Base-by-base conservation (phyloP, 352 stramenopile genomes). In the Aphanomyces invadans region DNA sequence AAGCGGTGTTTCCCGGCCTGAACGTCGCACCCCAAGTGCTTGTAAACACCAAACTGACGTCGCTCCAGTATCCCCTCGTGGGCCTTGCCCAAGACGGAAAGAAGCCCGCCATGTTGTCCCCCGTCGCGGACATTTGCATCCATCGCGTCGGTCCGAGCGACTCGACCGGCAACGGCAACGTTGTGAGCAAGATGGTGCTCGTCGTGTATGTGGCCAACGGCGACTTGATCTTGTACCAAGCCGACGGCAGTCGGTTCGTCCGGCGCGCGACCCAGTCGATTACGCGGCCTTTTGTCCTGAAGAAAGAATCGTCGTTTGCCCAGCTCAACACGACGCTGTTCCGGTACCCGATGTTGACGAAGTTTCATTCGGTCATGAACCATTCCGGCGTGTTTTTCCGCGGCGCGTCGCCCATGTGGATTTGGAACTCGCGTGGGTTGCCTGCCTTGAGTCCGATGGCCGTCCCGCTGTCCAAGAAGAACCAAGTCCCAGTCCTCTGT, bases 301-400 rank as follows among this genome's bases (percentile, higher is more conserved):
- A 79, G 9, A 88, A 88, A 61, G 67, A 79, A 10, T 57, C 49
- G 49, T 32, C 49, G 49, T 32, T 33, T 1, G 49, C 49, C 25
- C 19, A 36, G 49, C 49, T 57, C 29, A 57, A 57, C n/a, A 85
- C 83, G 3, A 82, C 71, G 3, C 79, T 94, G 0, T 95, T 95
- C 60, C 82, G 86, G 19, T 95, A 95, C 68, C 83, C 86, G 21
- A 95, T 95, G 86, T 70, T 95, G 1, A 91, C 83, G 0, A 73
- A 74, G 19, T 95, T 92, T 46, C 51, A 83, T 57, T 91, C 92
- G 42, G 85, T 95, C 31, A 91, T 89, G 70, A 88, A 81, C 56
- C 90, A 89, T 75, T 92, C 84, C 42, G 86, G 86, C 3, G 75
- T 77, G 7, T 95, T 95, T 71, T 95, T 95, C 71, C 82, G 86